Evolutionary conservation across 495 filamentous ascomycete genomes (phyloP).

Genomic region (Penicillium egyptiacum): DNA sequence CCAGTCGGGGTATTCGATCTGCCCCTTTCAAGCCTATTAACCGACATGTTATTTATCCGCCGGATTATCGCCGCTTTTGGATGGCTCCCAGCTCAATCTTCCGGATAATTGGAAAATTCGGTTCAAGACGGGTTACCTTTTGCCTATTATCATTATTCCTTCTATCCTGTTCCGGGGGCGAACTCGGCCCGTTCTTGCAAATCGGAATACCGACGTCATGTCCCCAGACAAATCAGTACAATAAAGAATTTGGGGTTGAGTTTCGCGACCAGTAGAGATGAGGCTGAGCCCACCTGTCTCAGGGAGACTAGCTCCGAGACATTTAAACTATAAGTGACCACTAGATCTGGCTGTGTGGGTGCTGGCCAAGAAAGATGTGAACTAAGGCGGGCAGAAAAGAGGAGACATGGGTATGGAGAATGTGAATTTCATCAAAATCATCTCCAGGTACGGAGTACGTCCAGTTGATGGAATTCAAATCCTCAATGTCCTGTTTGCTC

Average conservation of each 20-base stretch:
- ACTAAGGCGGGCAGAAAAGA: neutral
- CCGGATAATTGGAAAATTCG: neutral
- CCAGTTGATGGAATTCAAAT: neutral
- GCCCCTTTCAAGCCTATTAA: conserved; percentile 11
- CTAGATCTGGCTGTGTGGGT: neutral
- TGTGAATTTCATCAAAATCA: too few species aligned
- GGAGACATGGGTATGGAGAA: too few species aligned
- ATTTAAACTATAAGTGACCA: neutral
- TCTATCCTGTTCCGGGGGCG: neutral
- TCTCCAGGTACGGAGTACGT: too few species aligned
- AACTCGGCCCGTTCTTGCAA: conserved; percentile 6
- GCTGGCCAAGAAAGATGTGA: too few species aligned
- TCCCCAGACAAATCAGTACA: neutral
- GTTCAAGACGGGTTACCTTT: neutral
- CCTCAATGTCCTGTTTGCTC: neutral
- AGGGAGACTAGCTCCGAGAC: neutral
- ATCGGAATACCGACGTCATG: conserved; percentile 35
- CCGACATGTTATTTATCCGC: conserved; percentile 13
- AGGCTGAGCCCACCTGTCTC: neutral
- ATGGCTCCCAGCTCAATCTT: neutral
- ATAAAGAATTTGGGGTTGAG: too few species aligned
- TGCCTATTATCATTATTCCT: conserved; percentile 1
- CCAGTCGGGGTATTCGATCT: conserved; percentile 22
- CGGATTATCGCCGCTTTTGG: neutral
- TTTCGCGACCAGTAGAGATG: neutral